phyloP scores from a whole-genome alignment of 805 yeast genomes.

The Metschnikowia hibisci region DNA sequence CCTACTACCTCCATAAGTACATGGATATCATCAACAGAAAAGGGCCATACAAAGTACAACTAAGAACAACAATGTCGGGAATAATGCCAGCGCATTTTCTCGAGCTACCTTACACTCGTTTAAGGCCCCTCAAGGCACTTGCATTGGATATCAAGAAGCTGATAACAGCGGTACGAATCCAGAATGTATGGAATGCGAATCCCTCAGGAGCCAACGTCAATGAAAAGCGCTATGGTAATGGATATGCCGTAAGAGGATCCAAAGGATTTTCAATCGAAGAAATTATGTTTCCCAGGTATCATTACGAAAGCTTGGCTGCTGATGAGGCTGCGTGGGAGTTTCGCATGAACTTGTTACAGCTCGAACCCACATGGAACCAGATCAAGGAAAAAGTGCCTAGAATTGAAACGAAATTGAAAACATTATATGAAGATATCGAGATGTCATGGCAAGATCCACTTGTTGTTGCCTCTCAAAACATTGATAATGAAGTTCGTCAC shows the following conservation, averaged over 20 bases:
- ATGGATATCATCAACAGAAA: constrained; percentile 23
- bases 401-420: background rate
- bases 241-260: constrained; percentile 26
- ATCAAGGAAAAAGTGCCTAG: constrained; percentile 6
- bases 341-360: constrained; percentile 16
- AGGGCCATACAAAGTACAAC: constrained; percentile 36
- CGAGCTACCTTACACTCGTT: constrained; percentile 22
- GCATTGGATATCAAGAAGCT: constrained; percentile 33
- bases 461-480: constrained; percentile 6
- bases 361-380: constrained; percentile 7
- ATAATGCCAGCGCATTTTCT: constrained; percentile 27
- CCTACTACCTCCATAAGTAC: constrained; percentile 21
- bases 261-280: constrained; percentile 27
- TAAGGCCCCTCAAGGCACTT: constrained; percentile 20
- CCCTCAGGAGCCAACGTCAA: background rate
- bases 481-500: constrained; percentile 13
- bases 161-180: constrained; percentile 23
- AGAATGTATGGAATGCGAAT: constrained; percentile 23
- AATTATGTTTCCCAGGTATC: constrained; percentile 25
- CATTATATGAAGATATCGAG: background rate
- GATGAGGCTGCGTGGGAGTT: constrained; percentile 38
- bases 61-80: constrained; percentile 31
- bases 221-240: constrained; percentile 23
- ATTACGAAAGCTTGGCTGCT: constrained; percentile 25
- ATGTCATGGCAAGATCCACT: constrained; percentile 15